phyloP scores from a whole-genome alignment of 2,329 filamentous ascomycete genomes.

The Hymenoscyphus occultus region DNA sequence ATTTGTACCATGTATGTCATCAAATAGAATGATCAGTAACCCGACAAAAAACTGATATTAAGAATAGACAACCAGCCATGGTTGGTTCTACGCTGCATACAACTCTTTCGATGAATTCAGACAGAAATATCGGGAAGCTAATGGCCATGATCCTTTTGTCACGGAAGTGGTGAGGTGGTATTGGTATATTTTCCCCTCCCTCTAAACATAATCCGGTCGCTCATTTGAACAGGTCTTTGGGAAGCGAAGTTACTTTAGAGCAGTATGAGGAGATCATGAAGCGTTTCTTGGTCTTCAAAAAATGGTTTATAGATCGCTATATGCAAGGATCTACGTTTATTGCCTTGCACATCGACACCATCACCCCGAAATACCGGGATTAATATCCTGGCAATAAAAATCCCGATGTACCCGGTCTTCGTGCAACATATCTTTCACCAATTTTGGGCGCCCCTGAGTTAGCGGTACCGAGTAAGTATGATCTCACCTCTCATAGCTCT shows the following conservation, averaged over 20 bases:
- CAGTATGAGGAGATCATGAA: not conserved
- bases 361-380: not conserved
- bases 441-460: not conserved
- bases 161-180: not conserved
- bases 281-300: not conserved
- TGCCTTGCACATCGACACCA: not conserved
- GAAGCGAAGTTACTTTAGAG: not conserved
- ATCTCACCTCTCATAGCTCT: not conserved
- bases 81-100: not conserved
- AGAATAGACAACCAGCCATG: not conserved
- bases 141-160: not conserved
- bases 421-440: not conserved
- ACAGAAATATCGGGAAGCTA: not conserved
- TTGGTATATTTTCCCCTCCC: not conserved
- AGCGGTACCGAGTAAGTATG: not conserved
- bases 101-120: not conserved
- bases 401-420: not conserved
- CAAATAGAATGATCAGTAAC: not conserved
- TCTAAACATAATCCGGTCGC: not conserved
- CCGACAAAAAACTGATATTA: not conserved
- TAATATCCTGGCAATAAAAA: not conserved
- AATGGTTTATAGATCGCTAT: not conserved
- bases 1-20: not conserved
- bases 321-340: not conserved
- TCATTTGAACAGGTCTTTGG: not conserved